A percentile compares a stretch with the other conserved stretches of the same genome.
Evolutionary conservation across 441 rosid genomes (phyloP).

Genomic region (Aleurites moluccanus): DNA sequence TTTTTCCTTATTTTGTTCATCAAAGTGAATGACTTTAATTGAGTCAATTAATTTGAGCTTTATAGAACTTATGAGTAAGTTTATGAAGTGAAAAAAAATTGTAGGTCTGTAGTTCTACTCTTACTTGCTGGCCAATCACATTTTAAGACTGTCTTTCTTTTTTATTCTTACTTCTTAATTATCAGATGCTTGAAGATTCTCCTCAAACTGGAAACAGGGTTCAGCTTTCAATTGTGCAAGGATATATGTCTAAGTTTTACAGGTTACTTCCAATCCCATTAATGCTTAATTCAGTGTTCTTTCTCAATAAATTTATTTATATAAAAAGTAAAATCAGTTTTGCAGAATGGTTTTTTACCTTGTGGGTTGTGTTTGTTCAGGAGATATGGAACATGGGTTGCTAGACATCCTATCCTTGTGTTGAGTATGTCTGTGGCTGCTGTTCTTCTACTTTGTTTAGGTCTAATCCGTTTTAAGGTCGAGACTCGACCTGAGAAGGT

Average conservation of each 20-base stretch:
- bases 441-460: conserved; percentile 87
- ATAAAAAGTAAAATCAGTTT: conserved; percentile 15
- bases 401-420: conserved; percentile 76
- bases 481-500: conserved; percentile 99
- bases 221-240: conserved; percentile 87
- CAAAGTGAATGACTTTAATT: conserved; percentile 2
- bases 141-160: not conserved
- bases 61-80: conserved; percentile 3
- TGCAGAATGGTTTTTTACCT: conserved; percentile 24
- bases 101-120: not conserved
- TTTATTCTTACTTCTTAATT: conserved; percentile 15
- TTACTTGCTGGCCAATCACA: not conserved
- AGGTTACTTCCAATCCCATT: conserved; percentile 48
- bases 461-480: conserved; percentile 86
- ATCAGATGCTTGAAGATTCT: conserved; percentile 71
- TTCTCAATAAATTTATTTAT: not conserved
- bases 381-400: conserved; percentile 93
- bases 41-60: conserved; percentile 9
- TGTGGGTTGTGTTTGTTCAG: conserved; percentile 45
- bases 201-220: conserved; percentile 61
- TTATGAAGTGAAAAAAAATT: not conserved
- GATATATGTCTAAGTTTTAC: conserved; percentile 83
- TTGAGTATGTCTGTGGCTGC: conserved; percentile 62
- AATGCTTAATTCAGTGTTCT: conserved; percentile 9
- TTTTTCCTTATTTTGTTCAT: conserved; percentile 5